phyloP scores from a whole-genome alignment of 2,329 filamentous ascomycete species.

The Phyllosticta citribraziliensis region DNA sequence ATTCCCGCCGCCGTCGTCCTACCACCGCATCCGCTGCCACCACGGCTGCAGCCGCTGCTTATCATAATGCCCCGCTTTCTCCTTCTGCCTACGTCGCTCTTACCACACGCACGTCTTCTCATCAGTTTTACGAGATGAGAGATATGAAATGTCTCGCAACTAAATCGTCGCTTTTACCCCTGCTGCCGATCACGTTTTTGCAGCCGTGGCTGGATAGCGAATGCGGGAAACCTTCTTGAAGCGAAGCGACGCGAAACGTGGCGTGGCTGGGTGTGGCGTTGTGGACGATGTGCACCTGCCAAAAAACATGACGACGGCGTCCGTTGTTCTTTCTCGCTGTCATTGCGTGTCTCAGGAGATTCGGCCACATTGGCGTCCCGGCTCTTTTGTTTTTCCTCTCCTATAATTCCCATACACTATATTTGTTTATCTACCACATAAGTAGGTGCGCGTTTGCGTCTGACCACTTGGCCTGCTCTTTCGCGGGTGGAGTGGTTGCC shows the following conservation, averaged over 20 bases:
- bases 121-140: not conserved
- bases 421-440: not conserved
- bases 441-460: not conserved
- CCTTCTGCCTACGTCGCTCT: not conserved
- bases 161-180: not conserved
- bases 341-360: not conserved
- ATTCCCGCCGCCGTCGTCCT: not conserved
- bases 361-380: not conserved
- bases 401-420: not conserved
- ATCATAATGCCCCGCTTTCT: not conserved
- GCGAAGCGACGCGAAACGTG: not conserved
- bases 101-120: not conserved
- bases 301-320: not conserved
- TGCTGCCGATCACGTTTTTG: not conserved
- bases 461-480: not conserved
- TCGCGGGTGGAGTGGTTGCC: too few relatives aligned
- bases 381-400: not conserved
- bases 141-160: not conserved
- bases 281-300: not conserved
- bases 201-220: not conserved
- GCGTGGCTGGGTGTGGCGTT: not conserved
- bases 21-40: not conserved
- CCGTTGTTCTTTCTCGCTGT: not conserved
- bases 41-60: not conserved
- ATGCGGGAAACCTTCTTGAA: not conserved